A percentile compares a stretch with the other conserved stretches of the same genome.
These are phyloP conservation scores for Hymenoscyphus scutula DNA, from an alignment of 2,329 filamentous ascomycete species.

Conservation along the genomic window DNA sequence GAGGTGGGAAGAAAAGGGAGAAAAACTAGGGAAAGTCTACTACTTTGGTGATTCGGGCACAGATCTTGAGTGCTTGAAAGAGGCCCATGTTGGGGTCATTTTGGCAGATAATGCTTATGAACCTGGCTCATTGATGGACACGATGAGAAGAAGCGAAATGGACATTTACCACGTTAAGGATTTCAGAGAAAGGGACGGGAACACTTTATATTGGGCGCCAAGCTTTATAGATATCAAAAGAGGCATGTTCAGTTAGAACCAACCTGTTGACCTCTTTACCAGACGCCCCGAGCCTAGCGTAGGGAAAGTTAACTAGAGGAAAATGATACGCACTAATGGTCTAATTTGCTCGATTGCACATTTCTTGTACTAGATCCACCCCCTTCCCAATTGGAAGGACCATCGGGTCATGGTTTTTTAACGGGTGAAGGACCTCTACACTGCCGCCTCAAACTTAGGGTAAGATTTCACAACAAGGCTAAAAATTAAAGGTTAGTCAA, in stretches of 20 bases:
- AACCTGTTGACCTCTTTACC: background rate
- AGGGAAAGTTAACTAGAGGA: too few relatives aligned
- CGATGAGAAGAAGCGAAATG: conserved; percentile 22
- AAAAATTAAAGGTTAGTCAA: too few relatives aligned
- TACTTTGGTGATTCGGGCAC: conserved; percentile 36
- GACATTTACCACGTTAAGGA: conserved; percentile 18
- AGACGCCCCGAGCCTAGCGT: too few relatives aligned
- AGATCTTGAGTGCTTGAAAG: conserved; percentile 34
- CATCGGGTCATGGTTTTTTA: too few relatives aligned
- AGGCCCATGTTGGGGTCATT: conserved; percentile 26
- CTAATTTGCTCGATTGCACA: too few relatives aligned
- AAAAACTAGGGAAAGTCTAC: conserved; percentile 13
- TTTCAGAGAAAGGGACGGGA: conserved; percentile 13
- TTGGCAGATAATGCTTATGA: conserved; percentile 20
- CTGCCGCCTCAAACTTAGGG: too few relatives aligned
- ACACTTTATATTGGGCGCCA: conserved; percentile 26
- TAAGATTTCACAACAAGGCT: too few relatives aligned
- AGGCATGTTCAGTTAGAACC: background rate
- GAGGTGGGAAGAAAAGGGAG: conserved; percentile 9
- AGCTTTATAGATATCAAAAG: conserved; percentile 23
- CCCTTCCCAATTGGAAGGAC: too few relatives aligned
- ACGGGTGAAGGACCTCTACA: too few relatives aligned
- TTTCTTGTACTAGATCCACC: too few relatives aligned
- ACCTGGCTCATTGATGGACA: conserved; percentile 20
- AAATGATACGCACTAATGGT: too few relatives aligned